Base-by-base conservation (phyloP, 139 green algal species). In the Chlorella sorokiniana region DNA sequence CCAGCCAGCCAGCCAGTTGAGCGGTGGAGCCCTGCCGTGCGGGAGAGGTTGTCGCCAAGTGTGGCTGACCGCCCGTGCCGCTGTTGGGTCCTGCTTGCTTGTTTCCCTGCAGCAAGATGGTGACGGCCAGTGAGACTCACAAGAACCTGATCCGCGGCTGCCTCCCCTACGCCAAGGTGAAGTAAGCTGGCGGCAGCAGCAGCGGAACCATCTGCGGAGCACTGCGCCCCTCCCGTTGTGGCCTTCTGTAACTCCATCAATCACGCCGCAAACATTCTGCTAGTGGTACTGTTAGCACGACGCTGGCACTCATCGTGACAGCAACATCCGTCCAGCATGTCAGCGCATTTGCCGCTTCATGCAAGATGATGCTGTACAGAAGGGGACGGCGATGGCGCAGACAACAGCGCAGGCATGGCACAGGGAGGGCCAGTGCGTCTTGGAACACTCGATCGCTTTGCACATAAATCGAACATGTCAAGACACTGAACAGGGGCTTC, bases 91-190 rank as follows among this genome's bases (percentile, higher is more conserved):
- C 7, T 25, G 23, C 71, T 45, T 31, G 37, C 54, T 18, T 54
- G 25, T 1, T 25, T 22, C 14, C 38, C 18, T 72, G 75, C 75
- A 84, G 76, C 65, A 87, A 76, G 74, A 84, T 83, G 65, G 29
- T 80, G 9, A 7, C 52, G 9, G 83, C 76, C 54, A 73, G 52
- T 56, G 83, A 81, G 27, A 75, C 76, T 33, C 65, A 84, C 63
- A 69, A 79, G 63, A 70, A 79, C 67, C 65, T 82, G 40, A 87
- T 87, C 65, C 81, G 80, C 40, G 83, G 83, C 61, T 87, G 83
- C 76, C 37, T 87, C 14, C 83, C 83, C 44, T 87, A 87, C 45
- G 76, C 76, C 38, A 75, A 75, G 5, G 33, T 87, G 8, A 37
- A 81, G 56, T 82, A 35, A 52, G 44, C 1, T 23, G 29, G 8